These are phyloP conservation scores for Thelonectria blattea DNA, from an alignment of 2,329 filamentous ascomycete genomes.

Conservation along the genomic window DNA sequence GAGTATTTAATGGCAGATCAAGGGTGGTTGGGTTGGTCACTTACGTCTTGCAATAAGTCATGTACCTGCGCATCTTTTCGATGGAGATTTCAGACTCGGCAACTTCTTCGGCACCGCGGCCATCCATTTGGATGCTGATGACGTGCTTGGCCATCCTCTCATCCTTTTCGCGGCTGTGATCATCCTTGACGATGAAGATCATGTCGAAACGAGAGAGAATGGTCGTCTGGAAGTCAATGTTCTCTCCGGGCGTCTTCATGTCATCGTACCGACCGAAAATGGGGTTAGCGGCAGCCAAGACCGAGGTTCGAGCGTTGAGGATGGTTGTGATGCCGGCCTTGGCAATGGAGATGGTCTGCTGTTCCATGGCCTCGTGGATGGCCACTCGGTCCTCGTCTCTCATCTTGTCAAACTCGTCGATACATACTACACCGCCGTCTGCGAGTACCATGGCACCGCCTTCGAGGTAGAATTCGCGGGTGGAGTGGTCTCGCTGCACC, in stretches of 20 bases:
- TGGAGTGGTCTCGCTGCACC: conserved; percentile 89
- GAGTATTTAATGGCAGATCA: conserved; percentile 32
- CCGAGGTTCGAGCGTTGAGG: conserved; percentile 92
- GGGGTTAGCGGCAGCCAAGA: conserved; percentile 93
- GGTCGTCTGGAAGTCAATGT: conserved; percentile 99
- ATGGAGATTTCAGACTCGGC: conserved; percentile 88
- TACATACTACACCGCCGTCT: conserved; percentile 95
- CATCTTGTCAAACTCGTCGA: conserved; percentile 99
- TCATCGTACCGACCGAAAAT: conserved; percentile 98
- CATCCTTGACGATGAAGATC: conserved; percentile 98
- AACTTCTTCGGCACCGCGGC: conserved; percentile 80
- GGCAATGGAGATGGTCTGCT: conserved; percentile 98
- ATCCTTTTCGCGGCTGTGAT: conserved; percentile 87
- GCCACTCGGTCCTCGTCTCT: conserved; percentile 96
- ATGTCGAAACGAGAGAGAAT: conserved; percentile 98
- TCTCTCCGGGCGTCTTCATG: conserved; percentile 95
- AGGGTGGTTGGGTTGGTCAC: conserved; percentile 41
- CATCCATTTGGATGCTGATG: conserved; percentile 96
- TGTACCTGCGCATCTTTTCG: conserved; percentile 96
- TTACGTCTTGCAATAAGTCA: conserved; percentile 95
- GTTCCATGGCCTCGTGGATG: conserved; percentile 99
- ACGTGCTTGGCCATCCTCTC: conserved; percentile 96
- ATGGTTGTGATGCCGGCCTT: conserved; percentile 99
- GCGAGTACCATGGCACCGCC: conserved; percentile 98
- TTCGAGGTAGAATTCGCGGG: conserved; percentile 96